phyloP scores from a whole-genome alignment of 805 yeast genomes.

The Lachancea mirantina region DNA sequence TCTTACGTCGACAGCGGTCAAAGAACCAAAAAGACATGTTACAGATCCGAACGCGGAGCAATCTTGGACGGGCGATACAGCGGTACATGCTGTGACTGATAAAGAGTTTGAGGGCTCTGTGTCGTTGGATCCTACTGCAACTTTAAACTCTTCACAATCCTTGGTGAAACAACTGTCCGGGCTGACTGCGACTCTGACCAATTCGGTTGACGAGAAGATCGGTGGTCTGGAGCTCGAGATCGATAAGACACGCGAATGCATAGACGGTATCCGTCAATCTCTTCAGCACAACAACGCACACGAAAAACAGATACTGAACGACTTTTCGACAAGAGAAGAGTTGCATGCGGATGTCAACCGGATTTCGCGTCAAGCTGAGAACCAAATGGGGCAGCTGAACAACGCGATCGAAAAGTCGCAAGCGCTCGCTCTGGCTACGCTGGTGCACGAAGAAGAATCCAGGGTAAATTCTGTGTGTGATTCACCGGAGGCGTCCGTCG shows the following conservation, averaged over 20 bases:
- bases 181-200: slow-evolving; percentile 8
- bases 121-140: background rate
- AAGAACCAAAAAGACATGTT: slow-evolving; percentile 15
- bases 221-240: slow-evolving; percentile 13
- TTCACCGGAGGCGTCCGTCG: slow-evolving; percentile 10
- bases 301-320: slow-evolving; percentile 12
- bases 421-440: slow-evolving; percentile 50
- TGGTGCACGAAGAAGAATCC: slow-evolving; percentile 50
- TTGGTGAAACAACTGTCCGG: slow-evolving; percentile 7
- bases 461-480: slow-evolving; percentile 11
- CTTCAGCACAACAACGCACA: slow-evolving; percentile 8
- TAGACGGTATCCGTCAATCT: slow-evolving; percentile 10
- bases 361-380: slow-evolving; percentile 2
- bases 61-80: too few relatives aligned
- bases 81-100: background rate
- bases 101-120: slow-evolving; percentile 5
- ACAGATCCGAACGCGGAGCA: too few relatives aligned
- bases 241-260: slow-evolving; percentile 10
- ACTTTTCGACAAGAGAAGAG: slow-evolving; percentile 1
- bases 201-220: slow-evolving; percentile 14
- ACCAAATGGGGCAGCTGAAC: slow-evolving; percentile 5
- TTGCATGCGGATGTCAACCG: slow-evolving; percentile 4
- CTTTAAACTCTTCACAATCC: slow-evolving; percentile 4
- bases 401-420: slow-evolving; percentile 54
- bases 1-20: slow-evolving; percentile 23